Conservation (phyloP, 2,329 filamentous ascomycete species). For the Fusarium tuaranense region DNA sequence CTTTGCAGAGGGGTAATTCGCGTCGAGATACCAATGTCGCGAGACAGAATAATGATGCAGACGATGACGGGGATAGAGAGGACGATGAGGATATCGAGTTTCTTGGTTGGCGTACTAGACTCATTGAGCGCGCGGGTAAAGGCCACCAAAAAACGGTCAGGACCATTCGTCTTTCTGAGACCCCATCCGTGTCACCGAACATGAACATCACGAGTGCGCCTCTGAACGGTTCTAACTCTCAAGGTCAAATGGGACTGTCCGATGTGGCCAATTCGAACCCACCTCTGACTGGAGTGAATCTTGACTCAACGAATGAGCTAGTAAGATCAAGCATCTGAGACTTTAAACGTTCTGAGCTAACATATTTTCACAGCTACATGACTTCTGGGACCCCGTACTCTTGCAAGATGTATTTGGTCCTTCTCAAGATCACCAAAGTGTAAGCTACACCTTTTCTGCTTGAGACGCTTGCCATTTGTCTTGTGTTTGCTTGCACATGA, state of each 20-base stretch:
- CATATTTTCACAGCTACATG: not conserved
- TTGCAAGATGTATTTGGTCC: slow-evolving; percentile 8
- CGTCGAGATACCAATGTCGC: not conserved
- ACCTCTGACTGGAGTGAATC: not conserved
- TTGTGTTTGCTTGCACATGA: not conserved
- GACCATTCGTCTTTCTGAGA: slow-evolving; percentile 14
- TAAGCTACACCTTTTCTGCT: not conserved
- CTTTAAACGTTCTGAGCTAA: not conserved
- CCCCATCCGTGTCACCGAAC: slow-evolving; percentile 1
- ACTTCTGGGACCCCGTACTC: slow-evolving; percentile 8
- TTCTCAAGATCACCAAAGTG: slow-evolving; percentile 2
- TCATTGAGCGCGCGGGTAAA: slow-evolving; percentile 11
- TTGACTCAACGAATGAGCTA: slow-evolving; percentile 4
- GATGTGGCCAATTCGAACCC: not conserved
- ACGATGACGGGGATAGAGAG: not conserved
- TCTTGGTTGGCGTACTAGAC: slow-evolving; percentile 11
- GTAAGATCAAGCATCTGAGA: not conserved
- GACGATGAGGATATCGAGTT: slow-evolving; percentile 9
- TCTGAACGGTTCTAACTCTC: not conserved
- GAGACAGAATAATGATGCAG: not conserved
- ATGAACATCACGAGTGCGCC: not conserved
- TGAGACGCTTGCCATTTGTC: not conserved
- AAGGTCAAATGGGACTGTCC: not conserved
- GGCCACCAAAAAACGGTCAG: slow-evolving; percentile 6
- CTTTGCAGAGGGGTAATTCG: not conserved